phyloP scores from a whole-genome alignment of 2,329 filamentous ascomycete species.

The Botryotinia calthae region DNA sequence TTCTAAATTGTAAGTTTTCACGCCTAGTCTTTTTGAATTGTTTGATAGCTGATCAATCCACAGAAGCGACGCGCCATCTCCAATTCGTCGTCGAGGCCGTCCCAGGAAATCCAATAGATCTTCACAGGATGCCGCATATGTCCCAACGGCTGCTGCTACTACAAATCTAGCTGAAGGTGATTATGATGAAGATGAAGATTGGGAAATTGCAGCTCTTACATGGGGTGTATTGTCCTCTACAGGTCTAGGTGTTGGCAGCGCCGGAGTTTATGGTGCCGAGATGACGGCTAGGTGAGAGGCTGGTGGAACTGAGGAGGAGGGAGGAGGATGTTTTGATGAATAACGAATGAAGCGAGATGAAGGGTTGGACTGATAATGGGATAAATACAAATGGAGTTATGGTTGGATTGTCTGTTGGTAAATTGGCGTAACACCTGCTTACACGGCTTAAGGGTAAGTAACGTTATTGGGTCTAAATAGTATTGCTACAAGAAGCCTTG shows the following conservation, averaged over 20 bases:
- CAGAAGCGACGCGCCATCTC: slow-evolving; percentile 11
- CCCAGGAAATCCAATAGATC: slow-evolving; percentile 7
- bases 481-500: no score
- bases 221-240: slow-evolving; percentile 48
- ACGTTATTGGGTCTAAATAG: not conserved
- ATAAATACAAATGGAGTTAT: not conserved
- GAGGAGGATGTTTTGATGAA: not conserved
- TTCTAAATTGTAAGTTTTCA: not conserved
- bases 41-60: not conserved
- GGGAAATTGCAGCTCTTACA: slow-evolving; percentile 47
- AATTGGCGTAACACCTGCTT: not conserved
- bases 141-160: slow-evolving; percentile 36
- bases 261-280: slow-evolving; percentile 49
- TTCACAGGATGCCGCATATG: slow-evolving; percentile 41
- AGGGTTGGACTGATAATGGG: not conserved
- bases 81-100: slow-evolving; percentile 19
- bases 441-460: no score
- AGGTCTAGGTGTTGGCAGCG: slow-evolving; percentile 46
- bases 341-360: not conserved
- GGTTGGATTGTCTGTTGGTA: not conserved
- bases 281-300: slow-evolving; percentile 21
- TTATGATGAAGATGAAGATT: slow-evolving; percentile 43
- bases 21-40: no score
- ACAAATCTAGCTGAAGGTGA: slow-evolving; percentile 42
- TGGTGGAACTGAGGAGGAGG: not conserved